phyloP scores from a whole-genome alignment of 75 land plant genomes.

The Pinus tabuliformis region DNA sequence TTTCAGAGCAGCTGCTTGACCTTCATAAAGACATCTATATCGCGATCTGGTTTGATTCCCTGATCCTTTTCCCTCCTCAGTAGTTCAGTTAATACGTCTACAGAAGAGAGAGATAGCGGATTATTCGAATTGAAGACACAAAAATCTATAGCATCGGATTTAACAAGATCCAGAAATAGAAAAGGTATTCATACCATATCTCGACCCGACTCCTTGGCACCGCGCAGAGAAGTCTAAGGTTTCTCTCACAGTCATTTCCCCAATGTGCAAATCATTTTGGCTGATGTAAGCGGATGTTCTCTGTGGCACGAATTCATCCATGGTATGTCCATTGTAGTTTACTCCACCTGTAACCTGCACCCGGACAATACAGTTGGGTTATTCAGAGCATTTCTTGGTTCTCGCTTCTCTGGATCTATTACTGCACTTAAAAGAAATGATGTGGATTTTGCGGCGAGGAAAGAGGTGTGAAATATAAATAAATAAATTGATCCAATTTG shows the following conservation, averaged over 20 bases:
- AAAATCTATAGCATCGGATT: neutral
- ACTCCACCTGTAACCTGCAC: slow-evolving; percentile 61
- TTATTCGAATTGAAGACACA: neutral
- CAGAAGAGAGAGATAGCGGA: neutral
- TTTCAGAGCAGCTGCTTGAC: slow-evolving; percentile 6
- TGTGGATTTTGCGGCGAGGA: too few relatives aligned
- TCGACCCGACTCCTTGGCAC: slow-evolving; percentile 73
- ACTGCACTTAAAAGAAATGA: too few relatives aligned
- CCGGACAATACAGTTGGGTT: too few relatives aligned
- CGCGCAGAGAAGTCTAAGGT: slow-evolving; percentile 80
- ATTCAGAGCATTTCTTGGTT: too few relatives aligned
- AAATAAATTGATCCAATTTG: too few relatives aligned
- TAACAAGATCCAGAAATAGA: neutral
- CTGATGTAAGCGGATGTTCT: slow-evolving; percentile 87
- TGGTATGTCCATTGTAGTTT: slow-evolving; percentile 82
- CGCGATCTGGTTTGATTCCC: slow-evolving; percentile 54
- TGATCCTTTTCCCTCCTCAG: slow-evolving; percentile 45
- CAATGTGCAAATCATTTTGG: slow-evolving; percentile 78
- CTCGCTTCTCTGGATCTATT: too few relatives aligned
- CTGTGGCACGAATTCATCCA: slow-evolving; percentile 75
- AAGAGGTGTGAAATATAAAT: too few relatives aligned
- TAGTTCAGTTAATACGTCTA: slow-evolving; percentile 48
- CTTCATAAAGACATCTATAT: slow-evolving; percentile 58
- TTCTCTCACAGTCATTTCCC: slow-evolving; percentile 86
- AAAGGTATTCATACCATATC: slow-evolving; percentile 37